Conservation (phyloP, 2,329 filamentous ascomycete genomes). For the Penicillium sp. region DNA sequence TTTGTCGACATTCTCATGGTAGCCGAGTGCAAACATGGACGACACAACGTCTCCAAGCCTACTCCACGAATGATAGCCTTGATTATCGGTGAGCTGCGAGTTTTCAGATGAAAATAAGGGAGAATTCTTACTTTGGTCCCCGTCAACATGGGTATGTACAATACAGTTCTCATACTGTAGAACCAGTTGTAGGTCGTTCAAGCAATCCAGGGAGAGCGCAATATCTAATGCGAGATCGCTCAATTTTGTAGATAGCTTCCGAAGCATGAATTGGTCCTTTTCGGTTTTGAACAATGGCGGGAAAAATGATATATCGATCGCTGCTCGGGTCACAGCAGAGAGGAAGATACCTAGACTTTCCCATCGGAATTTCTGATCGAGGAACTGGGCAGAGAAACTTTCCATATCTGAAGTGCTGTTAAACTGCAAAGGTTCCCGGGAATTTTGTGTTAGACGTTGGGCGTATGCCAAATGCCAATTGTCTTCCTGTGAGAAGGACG, state of each 20-base stretch:
- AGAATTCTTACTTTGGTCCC: conserved; percentile 37
- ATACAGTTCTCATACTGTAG: conserved; percentile 44
- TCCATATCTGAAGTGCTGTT: conserved; percentile 7
- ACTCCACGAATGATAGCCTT: conserved; percentile 42
- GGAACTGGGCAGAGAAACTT: conserved; percentile 18
- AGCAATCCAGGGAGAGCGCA: conserved; percentile 24
- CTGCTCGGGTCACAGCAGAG: conserved; percentile 28
- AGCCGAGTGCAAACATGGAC: conserved; percentile 41
- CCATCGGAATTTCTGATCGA: conserved; percentile 29
- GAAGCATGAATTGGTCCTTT: conserved; percentile 22
- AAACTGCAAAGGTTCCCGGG: conserved; percentile 14
- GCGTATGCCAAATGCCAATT: conserved; percentile 21
- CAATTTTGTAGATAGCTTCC: conserved; percentile 22
- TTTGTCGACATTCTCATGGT: conserved; percentile 36
- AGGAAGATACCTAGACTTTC: conserved; percentile 36
- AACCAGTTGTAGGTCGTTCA: conserved; percentile 41
- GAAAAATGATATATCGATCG: conserved; percentile 27
- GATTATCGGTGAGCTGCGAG: not conserved
- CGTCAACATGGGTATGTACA: conserved; percentile 37
- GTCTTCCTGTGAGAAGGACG: conserved; percentile 14
- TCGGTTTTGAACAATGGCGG: conserved; percentile 23
- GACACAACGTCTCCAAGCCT: conserved; percentile 41
- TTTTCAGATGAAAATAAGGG: not conserved
- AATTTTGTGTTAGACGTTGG: conserved; percentile 17
- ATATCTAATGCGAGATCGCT: conserved; percentile 33